Evolutionary conservation across 2,329 filamentous ascomycete species (phyloP), one percentile per base, ranked within the genome.

Genomic region (Pseudodiploospora longispora): DNA sequence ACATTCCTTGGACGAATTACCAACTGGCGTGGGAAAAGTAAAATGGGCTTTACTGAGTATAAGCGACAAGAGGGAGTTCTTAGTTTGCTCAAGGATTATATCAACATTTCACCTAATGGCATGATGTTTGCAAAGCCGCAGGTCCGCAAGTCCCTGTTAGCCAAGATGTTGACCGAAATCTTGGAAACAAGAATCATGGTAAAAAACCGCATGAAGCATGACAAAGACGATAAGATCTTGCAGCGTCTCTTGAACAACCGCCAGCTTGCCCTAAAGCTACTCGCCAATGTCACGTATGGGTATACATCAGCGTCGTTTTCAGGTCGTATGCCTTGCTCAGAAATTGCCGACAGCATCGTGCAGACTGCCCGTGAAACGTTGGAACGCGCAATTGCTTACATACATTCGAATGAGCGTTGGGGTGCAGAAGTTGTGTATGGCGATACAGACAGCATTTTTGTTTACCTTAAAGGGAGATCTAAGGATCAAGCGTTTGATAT

Each of bases 211-310:
- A 96, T 98, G 91, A 95, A 95, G 61, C 73, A 81, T 47, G 88
- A 95, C 64, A 93, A 90, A 60, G 83, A 91, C 45, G 90, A 97
- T 66, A 90, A 81, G 60, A 78, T 79, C 0, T 67, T 97, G 10
- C 91, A 97, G 56, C 83, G 85, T 49, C 75, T 97, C 9, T 72
- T 97, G 12, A 94, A 98, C 67, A 95, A 96, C 61, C 76, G 93
- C 57, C 93, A 98, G 56, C 72, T 98, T 4, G 93, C 93, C 0
- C 75, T 98, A 28, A 98, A 98, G 60, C 74, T 98, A 6, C 87
- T 98, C 34, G 93, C 93, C n/a, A 98, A 98, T 55, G 93, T 98
- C 53, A 98, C 93, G 0, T 98, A 98, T 58, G 93, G 93, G 8
- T 98, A 98, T 65, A 93, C 93, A 0, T 97, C 93, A 3, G 93